These are phyloP conservation scores for Orbilia oligospora DNA, from an alignment of 2,329 filamentous ascomycete species.

Conservation along the genomic window DNA sequence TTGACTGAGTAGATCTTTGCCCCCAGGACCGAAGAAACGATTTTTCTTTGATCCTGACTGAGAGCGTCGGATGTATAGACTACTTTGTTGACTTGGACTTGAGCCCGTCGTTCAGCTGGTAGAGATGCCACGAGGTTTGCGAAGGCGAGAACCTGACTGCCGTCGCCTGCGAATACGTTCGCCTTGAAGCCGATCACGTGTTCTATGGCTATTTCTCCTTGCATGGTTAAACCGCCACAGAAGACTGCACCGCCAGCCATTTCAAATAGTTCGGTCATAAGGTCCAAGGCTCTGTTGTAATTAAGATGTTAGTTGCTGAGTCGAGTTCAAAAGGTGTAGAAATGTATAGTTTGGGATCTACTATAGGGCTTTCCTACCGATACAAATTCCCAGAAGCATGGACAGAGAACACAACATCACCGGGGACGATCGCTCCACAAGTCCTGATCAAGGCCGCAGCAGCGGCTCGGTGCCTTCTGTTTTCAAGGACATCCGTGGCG, in stretches of 20 bases:
- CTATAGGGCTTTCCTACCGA: slow-evolving; percentile 65
- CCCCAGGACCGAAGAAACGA: slow-evolving; percentile 61
- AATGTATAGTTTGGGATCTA: background rate
- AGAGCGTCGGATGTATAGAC: slow-evolving; percentile 70
- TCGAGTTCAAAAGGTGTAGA: background rate
- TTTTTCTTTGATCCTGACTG: slow-evolving; percentile 64
- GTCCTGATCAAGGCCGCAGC: slow-evolving; percentile 66
- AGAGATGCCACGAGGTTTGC: slow-evolving; percentile 66
- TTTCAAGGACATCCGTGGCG: slow-evolving; percentile 67
- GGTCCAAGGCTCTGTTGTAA: slow-evolving; percentile 65
- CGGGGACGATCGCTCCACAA: slow-evolving; percentile 65
- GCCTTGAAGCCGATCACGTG: slow-evolving; percentile 65
- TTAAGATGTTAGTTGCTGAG: background rate
- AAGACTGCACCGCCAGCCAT: slow-evolving; percentile 68
- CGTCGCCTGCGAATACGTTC: slow-evolving; percentile 68
- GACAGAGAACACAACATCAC: slow-evolving; percentile 68
- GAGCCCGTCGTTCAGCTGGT: slow-evolving; percentile 44
- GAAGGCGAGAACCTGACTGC: slow-evolving; percentile 67
- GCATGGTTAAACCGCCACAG: slow-evolving; percentile 62
- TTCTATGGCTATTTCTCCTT: slow-evolving; percentile 64
- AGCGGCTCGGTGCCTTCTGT: slow-evolving; percentile 67
- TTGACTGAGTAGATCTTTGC: slow-evolving; percentile 67
- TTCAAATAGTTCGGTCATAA: slow-evolving; percentile 68
- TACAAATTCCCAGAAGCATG: slow-evolving; percentile 67
- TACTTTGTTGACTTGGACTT: slow-evolving; percentile 67